These are phyloP conservation scores for Hypoxylon sp. DNA, from an alignment of 2,329 filamentous ascomycete genomes.

Conservation along the genomic window DNA sequence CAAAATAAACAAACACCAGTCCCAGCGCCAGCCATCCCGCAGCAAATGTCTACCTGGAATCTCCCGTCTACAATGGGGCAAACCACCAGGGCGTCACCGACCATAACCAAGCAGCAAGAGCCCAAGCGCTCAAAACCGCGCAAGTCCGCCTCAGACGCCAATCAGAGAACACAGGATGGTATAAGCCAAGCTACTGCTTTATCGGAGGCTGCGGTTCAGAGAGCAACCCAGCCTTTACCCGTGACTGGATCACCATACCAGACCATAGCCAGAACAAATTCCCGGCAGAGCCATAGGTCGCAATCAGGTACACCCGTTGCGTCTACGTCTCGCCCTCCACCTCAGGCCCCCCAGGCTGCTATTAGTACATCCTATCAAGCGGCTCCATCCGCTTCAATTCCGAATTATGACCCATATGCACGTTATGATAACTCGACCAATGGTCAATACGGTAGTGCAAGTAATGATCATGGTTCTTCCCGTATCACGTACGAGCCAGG, in stretches of 20 bases:
- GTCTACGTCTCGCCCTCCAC: constrained; percentile 47
- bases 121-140: constrained; percentile 47
- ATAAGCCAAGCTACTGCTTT: constrained; percentile 45
- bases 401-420: constrained; percentile 48
- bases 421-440: constrained; percentile 53
- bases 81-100: constrained; percentile 43
- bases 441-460: constrained; percentile 45
- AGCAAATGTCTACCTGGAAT: constrained; percentile 45
- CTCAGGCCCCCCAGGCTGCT: constrained; percentile 48
- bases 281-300: constrained; percentile 51
- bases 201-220: constrained; percentile 49
- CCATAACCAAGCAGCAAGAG: constrained; percentile 42
- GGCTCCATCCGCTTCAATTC: constrained; percentile 49
- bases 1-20: constrained; percentile 48
- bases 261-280: constrained; percentile 44
- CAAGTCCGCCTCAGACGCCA: constrained; percentile 45
- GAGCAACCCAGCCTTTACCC: constrained; percentile 51
- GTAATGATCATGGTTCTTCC: constrained; percentile 46
- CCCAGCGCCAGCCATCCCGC: constrained; percentile 43
- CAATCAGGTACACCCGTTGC: constrained; percentile 51
- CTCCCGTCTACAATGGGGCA: constrained; percentile 41
- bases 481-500: constrained; percentile 50
- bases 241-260: constrained; percentile 52
- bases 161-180: constrained; percentile 41
- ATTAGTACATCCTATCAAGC: constrained; percentile 51